Conservation (phyloP, 176 grass and related monocot genomes). For the Carex pumila region DNA sequence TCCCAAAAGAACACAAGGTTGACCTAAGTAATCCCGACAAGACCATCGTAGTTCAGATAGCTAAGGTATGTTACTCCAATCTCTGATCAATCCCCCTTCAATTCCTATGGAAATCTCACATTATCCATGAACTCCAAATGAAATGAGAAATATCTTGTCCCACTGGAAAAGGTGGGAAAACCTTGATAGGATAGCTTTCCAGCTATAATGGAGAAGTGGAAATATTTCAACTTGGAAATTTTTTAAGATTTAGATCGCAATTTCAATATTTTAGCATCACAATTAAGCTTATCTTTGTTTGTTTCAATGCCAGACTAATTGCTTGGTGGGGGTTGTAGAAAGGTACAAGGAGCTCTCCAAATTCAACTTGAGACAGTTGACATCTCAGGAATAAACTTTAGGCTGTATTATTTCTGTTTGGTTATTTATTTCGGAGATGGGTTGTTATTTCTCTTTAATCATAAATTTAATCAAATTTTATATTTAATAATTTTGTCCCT, state of each 20-base stretch:
- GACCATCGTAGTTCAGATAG: constrained; percentile 82
- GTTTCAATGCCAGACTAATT: constrained; percentile 58
- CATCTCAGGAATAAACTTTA: constrained; percentile 44
- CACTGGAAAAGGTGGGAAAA: neutral
- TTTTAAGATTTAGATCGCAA: neutral
- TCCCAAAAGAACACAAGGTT: constrained; percentile 85
- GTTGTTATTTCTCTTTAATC: neutral
- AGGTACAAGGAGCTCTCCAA: constrained; percentile 84
- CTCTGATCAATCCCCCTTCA: neutral
- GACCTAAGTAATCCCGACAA: constrained; percentile 83
- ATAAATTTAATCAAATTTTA: neutral
- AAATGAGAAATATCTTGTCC: neutral
- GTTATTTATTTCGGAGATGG: neutral
- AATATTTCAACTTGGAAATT: neutral
- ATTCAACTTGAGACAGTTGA: constrained; percentile 90
- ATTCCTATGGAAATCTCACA: neutral
- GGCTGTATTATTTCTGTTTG: neutral
- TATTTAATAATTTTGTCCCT: neutral
- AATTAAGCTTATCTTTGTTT: neutral
- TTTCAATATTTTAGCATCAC: neutral
- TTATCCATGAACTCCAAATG: neutral
- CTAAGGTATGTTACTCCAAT: constrained; percentile 45
- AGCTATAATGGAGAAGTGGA: neutral
- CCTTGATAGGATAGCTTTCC: neutral
- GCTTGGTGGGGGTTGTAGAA: constrained; percentile 72